Percentiles rank a stretch among this genome's conserved stretches.
These are phyloP conservation scores for Blakeslea trispora DNA, from an alignment of 371 early-diverging fungal genomes.

Conservation along the genomic window DNA sequence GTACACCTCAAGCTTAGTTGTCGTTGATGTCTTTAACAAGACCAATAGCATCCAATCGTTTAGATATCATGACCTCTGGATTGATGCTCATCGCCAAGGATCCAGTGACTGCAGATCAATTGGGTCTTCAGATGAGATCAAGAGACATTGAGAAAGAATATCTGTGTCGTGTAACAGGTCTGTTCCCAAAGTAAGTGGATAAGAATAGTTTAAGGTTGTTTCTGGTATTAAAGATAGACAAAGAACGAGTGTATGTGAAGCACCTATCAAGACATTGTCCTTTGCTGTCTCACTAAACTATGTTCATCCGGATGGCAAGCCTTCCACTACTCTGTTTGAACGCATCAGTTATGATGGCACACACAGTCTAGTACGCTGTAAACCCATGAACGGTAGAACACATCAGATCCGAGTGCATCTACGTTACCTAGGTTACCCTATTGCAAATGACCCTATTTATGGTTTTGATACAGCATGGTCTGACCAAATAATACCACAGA, in stretches of 20 bases:
- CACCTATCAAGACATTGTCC: conserved; percentile 66
- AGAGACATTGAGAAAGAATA: conserved; percentile 85
- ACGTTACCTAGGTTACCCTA: conserved; percentile 93
- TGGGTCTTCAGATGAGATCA: conserved; percentile 65
- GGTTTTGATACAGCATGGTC: conserved; percentile 75
- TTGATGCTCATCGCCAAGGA: conserved; percentile 78
- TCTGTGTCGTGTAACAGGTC: conserved; percentile 82
- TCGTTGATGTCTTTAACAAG: conserved; percentile 1
- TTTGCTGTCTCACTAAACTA: conserved; percentile 74
- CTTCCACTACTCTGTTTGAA: conserved; percentile 74
- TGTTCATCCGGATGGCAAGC: conserved; percentile 82
- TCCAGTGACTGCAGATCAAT: conserved; percentile 57
- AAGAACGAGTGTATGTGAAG: conserved; percentile 67
- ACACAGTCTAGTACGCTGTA: conserved; percentile 71
- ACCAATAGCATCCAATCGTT: conserved; percentile 73
- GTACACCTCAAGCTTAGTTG: conserved; percentile 16
- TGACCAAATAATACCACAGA: conserved; percentile 1
- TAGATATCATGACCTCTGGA: conserved; percentile 94
- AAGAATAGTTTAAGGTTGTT: too few relatives aligned
- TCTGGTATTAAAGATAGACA: too few relatives aligned
- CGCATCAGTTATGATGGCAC: conserved; percentile 62
- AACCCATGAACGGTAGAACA: conserved; percentile 96
- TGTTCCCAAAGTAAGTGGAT: conserved; percentile 79
- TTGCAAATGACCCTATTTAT: conserved; percentile 97
- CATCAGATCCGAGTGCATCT: conserved; percentile 99